Conservation (phyloP, 176 grass and related monocot species). For the Avena atlantica region DNA sequence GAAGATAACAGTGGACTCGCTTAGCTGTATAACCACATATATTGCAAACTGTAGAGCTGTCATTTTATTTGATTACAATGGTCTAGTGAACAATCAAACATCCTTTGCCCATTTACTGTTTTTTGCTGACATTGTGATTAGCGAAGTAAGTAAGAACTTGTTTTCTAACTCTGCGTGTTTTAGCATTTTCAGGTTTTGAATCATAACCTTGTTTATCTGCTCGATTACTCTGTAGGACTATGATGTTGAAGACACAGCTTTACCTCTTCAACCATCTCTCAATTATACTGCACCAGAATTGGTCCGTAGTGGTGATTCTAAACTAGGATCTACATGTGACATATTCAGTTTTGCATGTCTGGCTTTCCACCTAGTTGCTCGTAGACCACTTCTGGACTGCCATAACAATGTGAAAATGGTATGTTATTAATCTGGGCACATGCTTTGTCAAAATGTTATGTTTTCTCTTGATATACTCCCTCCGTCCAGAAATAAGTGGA, state of each 20-base stretch:
- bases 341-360: slow-evolving; percentile 98
- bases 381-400: slow-evolving; percentile 86
- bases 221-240: slow-evolving; percentile 78
- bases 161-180: slow-evolving; percentile 9
- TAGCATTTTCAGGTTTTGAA: background rate
- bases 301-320: slow-evolving; percentile 77
- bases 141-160: background rate
- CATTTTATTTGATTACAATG: background rate
- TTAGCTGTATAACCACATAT: slow-evolving; percentile 7
- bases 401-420: slow-evolving; percentile 99
- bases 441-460: slow-evolving; percentile 80
- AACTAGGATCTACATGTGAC: slow-evolving; percentile 72
- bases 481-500: too few species aligned
- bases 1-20: slow-evolving; percentile 22
- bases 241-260: slow-evolving; percentile 87
- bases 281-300: slow-evolving; percentile 99
- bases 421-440: slow-evolving; percentile 14
- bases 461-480: background rate
- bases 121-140: slow-evolving; percentile 32
- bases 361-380: slow-evolving; percentile 87
- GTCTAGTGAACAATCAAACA: slow-evolving; percentile 8
- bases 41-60: background rate
- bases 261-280: slow-evolving; percentile 91
- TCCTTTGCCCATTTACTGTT: slow-evolving; percentile 8
- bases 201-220: slow-evolving; percentile 28